Evolutionary conservation across 208 protist genomes (phyloP).

Genomic region (Crithidia thermophila): DNA sequence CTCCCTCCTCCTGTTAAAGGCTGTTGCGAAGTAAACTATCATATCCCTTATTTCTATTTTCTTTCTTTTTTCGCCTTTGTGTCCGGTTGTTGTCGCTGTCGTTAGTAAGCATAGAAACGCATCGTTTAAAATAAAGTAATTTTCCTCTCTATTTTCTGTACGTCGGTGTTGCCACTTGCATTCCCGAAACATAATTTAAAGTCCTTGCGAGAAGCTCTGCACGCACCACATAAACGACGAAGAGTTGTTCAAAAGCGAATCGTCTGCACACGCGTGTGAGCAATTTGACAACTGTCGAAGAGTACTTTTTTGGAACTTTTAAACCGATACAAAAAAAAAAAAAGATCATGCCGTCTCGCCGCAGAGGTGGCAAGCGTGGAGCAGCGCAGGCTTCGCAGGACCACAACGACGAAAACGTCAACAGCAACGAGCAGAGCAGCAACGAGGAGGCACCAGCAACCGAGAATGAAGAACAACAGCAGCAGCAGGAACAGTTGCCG

Average conservation of each 20-base stretch:
- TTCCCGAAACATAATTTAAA: too few relatives aligned
- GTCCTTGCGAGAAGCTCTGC: too few relatives aligned
- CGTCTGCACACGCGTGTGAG: too few relatives aligned
- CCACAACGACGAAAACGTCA: neutral
- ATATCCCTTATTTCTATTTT: neutral
- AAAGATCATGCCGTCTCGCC: conserved; percentile 1
- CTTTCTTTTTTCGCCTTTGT: conserved; percentile 5
- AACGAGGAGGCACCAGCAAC: neutral
- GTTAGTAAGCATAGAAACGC: too few relatives aligned
- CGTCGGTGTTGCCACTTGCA: too few relatives aligned
- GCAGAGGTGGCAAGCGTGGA: neutral
- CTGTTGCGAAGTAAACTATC: neutral
- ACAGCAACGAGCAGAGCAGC: neutral
- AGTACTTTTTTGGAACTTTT: neutral
- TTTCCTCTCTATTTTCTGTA: too few relatives aligned
- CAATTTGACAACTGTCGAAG: neutral
- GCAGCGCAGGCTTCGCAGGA: neutral
- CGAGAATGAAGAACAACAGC: neutral
- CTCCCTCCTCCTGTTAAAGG: too few relatives aligned
- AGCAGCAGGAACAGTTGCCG: neutral
- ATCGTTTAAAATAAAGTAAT: too few relatives aligned
- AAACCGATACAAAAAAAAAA: neutral
- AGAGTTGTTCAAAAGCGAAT: too few relatives aligned
- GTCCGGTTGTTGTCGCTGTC: too few relatives aligned
- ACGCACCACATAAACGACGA: too few relatives aligned